These are phyloP conservation scores for Larix kaempferi DNA, from an alignment of 75 land plant genomes.

Conservation along the genomic window DNA sequence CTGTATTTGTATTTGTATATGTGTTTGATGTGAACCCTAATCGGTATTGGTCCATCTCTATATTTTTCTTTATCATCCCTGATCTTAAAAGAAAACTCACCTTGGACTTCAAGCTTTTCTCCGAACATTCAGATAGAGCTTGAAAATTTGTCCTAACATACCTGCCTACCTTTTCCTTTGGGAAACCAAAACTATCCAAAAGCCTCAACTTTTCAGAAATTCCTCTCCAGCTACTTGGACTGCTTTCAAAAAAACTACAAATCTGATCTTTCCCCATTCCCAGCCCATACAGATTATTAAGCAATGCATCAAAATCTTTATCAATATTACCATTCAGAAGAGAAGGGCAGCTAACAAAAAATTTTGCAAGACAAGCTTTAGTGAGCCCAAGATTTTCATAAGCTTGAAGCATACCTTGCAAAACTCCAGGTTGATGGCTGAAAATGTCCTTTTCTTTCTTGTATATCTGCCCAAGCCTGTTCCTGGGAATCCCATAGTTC, in stretches of 20 bases:
- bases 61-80: not conserved
- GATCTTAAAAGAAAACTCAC: not conserved
- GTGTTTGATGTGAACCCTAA: too few relatives aligned
- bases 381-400: slow-evolving; percentile 35
- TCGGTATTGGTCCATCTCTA: not conserved
- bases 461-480: slow-evolving; percentile 47
- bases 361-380: slow-evolving; percentile 14
- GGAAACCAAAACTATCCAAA: not conserved
- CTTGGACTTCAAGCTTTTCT: not conserved
- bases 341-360: slow-evolving; percentile 30
- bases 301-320: slow-evolving; percentile 20
- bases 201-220: slow-evolving; percentile 1
- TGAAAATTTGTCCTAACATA: not conserved
- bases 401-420: slow-evolving; percentile 26
- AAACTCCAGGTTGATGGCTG: slow-evolving; percentile 26
- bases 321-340: slow-evolving; percentile 38
- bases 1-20: too few relatives aligned
- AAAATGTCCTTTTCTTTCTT: slow-evolving; percentile 35
- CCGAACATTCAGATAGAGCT: not conserved
- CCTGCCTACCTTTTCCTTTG: not conserved
- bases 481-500: slow-evolving; percentile 44
- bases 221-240: not conserved
- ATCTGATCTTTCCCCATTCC: slow-evolving; percentile 27
- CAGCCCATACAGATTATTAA: slow-evolving; percentile 20
- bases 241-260: slow-evolving; percentile 2